These are phyloP conservation scores for Debaryomycetaceae sp. DNA, from an alignment of 1,139 yeast species.

Conservation along the genomic window DNA sequence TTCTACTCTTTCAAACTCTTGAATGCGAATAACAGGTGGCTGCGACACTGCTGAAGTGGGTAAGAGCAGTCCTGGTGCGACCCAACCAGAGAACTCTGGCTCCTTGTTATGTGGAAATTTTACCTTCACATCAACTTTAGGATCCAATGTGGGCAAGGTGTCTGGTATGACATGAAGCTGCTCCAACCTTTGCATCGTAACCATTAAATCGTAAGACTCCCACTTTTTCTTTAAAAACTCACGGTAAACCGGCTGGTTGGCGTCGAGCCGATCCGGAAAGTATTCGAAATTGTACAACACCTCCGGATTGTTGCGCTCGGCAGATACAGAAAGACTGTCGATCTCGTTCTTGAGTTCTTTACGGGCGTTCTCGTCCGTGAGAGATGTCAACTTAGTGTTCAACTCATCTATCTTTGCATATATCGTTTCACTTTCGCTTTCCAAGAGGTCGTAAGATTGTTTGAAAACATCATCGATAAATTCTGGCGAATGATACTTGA, in stretches of 20 bases:
- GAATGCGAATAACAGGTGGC: slow-evolving; percentile 73
- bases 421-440: slow-evolving; percentile 33
- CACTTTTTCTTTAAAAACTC: slow-evolving; percentile 65
- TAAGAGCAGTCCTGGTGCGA: slow-evolving; percentile 73
- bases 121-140: slow-evolving; percentile 70
- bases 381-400: slow-evolving; percentile 6
- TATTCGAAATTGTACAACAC: slow-evolving; percentile 64
- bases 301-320: slow-evolving; percentile 77
- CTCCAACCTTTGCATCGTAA: slow-evolving; percentile 87
- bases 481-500: slow-evolving; percentile 58
- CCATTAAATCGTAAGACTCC: slow-evolving; percentile 64
- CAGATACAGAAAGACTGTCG: slow-evolving; percentile 28
- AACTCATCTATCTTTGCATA: slow-evolving; percentile 19
- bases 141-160: slow-evolving; percentile 86
- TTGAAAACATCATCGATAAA: slow-evolving; percentile 73
- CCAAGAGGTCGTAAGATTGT: slow-evolving; percentile 59
- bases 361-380: slow-evolving; percentile 6
- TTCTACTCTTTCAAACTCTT: slow-evolving; percentile 58
- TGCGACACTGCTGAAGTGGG: slow-evolving; percentile 69
- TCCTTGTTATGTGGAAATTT: slow-evolving; percentile 69
- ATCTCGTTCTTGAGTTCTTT: slow-evolving; percentile 10
- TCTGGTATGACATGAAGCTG: slow-evolving; percentile 86
- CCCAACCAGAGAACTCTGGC: slow-evolving; percentile 51
- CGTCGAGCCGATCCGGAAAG: slow-evolving; percentile 50
- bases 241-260: slow-evolving; percentile 76